Base-by-base conservation (phyloP, 306 rosid genomes). In the Vigna reflexopilosa region DNA sequence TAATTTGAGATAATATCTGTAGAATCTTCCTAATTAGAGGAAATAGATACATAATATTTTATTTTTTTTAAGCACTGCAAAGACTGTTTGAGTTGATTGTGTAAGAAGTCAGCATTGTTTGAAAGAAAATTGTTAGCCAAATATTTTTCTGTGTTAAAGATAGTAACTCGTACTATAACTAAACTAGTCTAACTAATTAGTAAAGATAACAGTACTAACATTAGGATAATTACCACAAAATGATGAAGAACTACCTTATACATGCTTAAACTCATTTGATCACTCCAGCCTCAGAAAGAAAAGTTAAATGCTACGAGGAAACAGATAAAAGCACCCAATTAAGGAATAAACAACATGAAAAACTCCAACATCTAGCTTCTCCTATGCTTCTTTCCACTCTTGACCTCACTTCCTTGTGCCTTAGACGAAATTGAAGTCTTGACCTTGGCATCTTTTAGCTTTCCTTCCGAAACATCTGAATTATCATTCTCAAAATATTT, bases 301-400 rank as follows among this genome's bases (percentile, higher is more conserved):
- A 57, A 48, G 62, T 52, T 76, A 75, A 61, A 79, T 44, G 76
- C 64, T 52, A 69, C 16, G 67, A 52, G 9, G 13, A 47, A 77
- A 73, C 45, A 34, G 79, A 70, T 68, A 52, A 40, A 61, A 51
- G 76, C 78, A 71, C n/a, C 67, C 77, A 54, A 76, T 15, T 14
- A 24, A 61, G 72, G 75, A 52, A 81, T 57, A 48, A 58, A 77
- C 34, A 72, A 48, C 0, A 19, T 26, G 28, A 55, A 13, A 69
- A 28, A 38, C 28, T 71, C 72, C 72, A 77, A 77, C 86, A 72
- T 72, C 81, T 92, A 52, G 72, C 36, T 85, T 84, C 87, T 87
- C 69, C 85, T 82, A 63, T 96, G 90, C 88, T 95, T 95, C 88
- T 88, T 93, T 67, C 91, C 95, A 17, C 82, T 52, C 91, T 88